A percentile compares a stretch with the other conserved stretches of the same genome.
phyloP scores from a whole-genome alignment of 805 yeast species.

The Debaryomyces tyrocola region DNA sequence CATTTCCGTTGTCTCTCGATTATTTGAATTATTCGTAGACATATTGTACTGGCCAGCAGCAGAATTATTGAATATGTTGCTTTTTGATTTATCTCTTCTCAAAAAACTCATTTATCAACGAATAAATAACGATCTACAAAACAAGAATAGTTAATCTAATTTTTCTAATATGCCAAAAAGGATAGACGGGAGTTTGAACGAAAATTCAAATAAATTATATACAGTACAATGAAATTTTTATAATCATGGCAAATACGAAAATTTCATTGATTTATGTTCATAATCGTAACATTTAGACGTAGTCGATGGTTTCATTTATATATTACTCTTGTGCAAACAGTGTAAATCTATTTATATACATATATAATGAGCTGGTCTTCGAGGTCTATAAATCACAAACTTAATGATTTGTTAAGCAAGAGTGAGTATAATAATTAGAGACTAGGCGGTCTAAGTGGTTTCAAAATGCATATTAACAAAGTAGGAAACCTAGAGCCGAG shows the following conservation, averaged over 20 bases:
- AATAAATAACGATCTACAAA: too few relatives aligned
- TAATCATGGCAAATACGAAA: too few relatives aligned
- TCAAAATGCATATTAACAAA: neutral
- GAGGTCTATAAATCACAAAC: constrained; percentile 43
- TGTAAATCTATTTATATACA: neutral
- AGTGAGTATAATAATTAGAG: constrained; percentile 18
- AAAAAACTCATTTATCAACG: constrained; percentile 14
- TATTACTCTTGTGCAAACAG: too few relatives aligned
- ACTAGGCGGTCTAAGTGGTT: neutral
- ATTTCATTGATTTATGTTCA: too few relatives aligned
- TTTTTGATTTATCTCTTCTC: constrained; percentile 15
- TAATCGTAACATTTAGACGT: too few relatives aligned
- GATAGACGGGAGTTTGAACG: too few relatives aligned
- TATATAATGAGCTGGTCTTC: constrained; percentile 38
- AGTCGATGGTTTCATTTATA: too few relatives aligned
- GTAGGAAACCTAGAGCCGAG: neutral
- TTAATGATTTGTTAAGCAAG: constrained; percentile 42
- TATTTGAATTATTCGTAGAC: neutral
- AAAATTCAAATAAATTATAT: too few relatives aligned
- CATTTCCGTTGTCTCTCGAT: too few relatives aligned
- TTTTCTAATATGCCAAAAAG: too few relatives aligned
- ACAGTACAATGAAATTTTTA: too few relatives aligned
- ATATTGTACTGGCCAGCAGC: constrained; percentile 3
- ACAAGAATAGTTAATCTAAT: too few relatives aligned
- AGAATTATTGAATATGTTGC: neutral